These are phyloP conservation scores for Heteromeles arbutifolia DNA, from an alignment of 306 rosid species.

Conservation along the genomic window DNA sequence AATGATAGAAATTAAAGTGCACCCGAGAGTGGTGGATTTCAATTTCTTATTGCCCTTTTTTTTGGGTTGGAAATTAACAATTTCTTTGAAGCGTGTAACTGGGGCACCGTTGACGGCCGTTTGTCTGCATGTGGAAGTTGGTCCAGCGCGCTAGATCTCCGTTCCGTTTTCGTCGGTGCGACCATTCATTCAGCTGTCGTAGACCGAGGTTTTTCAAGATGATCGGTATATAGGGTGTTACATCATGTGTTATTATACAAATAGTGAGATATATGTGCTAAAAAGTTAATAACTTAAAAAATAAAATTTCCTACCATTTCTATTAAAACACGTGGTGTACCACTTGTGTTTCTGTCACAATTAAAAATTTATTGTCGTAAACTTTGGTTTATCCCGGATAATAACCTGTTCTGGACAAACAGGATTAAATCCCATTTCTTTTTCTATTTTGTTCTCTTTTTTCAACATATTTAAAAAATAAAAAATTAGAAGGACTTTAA, in stretches of 20 bases:
- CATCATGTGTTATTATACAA: too few relatives aligned
- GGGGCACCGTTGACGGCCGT: slow-evolving; percentile 29
- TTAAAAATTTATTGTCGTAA: too few relatives aligned
- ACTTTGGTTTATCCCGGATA: not conserved
- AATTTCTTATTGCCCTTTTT: too few relatives aligned
- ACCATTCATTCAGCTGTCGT: not conserved
- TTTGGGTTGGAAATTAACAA: not conserved
- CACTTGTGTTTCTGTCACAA: too few relatives aligned
- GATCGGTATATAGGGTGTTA: too few relatives aligned
- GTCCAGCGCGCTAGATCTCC: slow-evolving; percentile 20
- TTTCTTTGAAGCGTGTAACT: slow-evolving; percentile 1
- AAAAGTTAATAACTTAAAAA: too few relatives aligned
- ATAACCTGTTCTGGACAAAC: not conserved
- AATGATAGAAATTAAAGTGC: too few relatives aligned
- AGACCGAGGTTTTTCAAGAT: too few relatives aligned
- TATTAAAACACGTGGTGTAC: too few relatives aligned
- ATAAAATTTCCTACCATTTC: too few relatives aligned
- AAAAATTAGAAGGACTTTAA: not conserved
- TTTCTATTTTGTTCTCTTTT: not conserved
- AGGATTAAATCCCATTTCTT: too few relatives aligned
- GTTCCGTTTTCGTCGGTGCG: slow-evolving; percentile 57
- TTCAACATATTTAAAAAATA: not conserved
- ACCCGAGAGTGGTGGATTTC: not conserved
- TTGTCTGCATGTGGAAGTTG: slow-evolving; percentile 3
- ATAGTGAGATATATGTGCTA: too few relatives aligned